These are phyloP conservation scores for Aquilaria malaccensis DNA, from an alignment of 345 rosid genomes.

Conservation along the genomic window DNA sequence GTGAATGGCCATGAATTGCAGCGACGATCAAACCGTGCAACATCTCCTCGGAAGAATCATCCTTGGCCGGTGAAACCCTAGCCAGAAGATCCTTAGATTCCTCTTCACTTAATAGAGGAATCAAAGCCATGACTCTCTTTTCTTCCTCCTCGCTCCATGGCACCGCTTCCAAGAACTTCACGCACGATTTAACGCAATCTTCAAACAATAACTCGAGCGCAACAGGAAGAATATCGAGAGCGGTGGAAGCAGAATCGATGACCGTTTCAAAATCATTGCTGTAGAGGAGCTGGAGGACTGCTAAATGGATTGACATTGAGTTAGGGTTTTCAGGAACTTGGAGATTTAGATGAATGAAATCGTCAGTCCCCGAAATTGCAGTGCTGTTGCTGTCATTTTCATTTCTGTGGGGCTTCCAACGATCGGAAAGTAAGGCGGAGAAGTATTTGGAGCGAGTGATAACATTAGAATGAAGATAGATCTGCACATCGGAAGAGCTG, in stretches of 20 bases:
- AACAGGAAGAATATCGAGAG: slow-evolving; percentile 52
- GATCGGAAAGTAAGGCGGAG: slow-evolving; percentile 51
- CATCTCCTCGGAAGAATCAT: slow-evolving; percentile 50
- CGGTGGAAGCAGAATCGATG: slow-evolving; percentile 32
- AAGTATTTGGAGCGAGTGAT: slow-evolving; percentile 56
- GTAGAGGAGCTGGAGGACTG: slow-evolving; percentile 52
- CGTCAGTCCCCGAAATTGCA: slow-evolving; percentile 1
- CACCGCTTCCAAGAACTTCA: slow-evolving; percentile 51
- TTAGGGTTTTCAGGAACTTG: slow-evolving; percentile 20
- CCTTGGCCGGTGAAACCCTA: slow-evolving; percentile 30
- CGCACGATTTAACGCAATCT: slow-evolving; percentile 41
- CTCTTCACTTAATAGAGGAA: slow-evolving; percentile 36
- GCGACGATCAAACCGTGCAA: slow-evolving; percentile 42
- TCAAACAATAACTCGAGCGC: slow-evolving; percentile 58
- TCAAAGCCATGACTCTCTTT: slow-evolving; percentile 31
- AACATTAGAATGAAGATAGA: slow-evolving; percentile 54
- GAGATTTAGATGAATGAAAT: slow-evolving; percentile 18
- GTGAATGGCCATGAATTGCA: slow-evolving; percentile 41
- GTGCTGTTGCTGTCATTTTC: not conserved
- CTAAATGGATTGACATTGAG: slow-evolving; percentile 29
- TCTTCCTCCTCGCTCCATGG: slow-evolving; percentile 80
- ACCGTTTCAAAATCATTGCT: slow-evolving; percentile 28
- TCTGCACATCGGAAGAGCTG: slow-evolving; percentile 25
- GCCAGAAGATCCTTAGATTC: slow-evolving; percentile 54
- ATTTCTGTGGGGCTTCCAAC: slow-evolving; percentile 32